Percentiles rank a stretch among this genome's conserved stretches.
These are phyloP conservation scores for Chaetomium olivaceum DNA, from an alignment of 2,329 filamentous ascomycete species.

Conservation along the genomic window DNA sequence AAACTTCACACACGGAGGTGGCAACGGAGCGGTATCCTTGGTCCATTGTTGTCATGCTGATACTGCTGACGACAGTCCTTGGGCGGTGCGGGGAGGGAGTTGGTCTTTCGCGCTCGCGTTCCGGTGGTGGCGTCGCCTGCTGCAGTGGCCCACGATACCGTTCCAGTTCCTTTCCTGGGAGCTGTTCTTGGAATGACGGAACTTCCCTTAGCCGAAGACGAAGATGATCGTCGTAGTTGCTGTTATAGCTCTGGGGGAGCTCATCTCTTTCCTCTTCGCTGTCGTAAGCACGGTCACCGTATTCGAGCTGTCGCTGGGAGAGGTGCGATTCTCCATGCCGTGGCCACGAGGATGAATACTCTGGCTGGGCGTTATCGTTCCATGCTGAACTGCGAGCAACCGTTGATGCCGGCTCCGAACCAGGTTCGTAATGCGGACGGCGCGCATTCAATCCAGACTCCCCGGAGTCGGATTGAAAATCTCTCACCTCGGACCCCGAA, in stretches of 20 bases:
- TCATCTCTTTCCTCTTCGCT: conserved; percentile 28
- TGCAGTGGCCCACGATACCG: background rate
- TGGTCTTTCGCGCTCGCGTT: background rate
- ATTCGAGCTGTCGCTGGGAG: background rate
- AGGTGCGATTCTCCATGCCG: conserved; percentile 17
- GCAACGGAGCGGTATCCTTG: conserved; percentile 24
- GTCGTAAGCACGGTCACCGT: conserved; percentile 9
- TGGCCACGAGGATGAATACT: conserved; percentile 32
- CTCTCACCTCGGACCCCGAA: background rate
- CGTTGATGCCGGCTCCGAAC: background rate
- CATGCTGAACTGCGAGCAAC: conserved; percentile 23
- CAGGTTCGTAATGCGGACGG: background rate
- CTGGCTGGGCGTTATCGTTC: conserved; percentile 12
- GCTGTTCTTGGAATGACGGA: conserved; percentile 1
- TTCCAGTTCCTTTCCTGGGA: background rate
- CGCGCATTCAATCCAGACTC: conserved; percentile 2
- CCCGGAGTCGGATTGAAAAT: conserved; percentile 5
- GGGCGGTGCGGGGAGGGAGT: conserved; percentile 6
- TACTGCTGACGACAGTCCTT: conserved; percentile 10
- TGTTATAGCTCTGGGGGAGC: background rate
- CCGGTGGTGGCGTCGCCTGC: background rate
- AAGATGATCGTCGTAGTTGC: background rate
- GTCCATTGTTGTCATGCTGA: conserved; percentile 22
- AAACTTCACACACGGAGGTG: conserved; percentile 32
- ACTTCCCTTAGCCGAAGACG: background rate